These are phyloP conservation scores for Oidiodendron maius DNA, from an alignment of 495 filamentous ascomycete species.

Conservation along the genomic window DNA sequence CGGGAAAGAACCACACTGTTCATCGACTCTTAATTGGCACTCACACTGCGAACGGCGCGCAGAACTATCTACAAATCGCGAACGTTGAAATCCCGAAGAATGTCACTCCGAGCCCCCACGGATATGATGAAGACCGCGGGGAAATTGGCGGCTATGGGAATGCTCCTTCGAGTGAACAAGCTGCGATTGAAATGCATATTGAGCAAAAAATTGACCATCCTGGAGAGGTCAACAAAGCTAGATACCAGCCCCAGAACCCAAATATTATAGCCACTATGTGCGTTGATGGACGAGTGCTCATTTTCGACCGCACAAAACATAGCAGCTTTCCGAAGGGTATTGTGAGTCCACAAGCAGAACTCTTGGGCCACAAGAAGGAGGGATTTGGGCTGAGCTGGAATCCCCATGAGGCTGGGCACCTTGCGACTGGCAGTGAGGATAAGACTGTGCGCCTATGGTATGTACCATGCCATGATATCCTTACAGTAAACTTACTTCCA, in stretches of 20 bases:
- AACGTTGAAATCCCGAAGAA: conserved; percentile 85
- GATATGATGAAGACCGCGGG: conserved; percentile 86
- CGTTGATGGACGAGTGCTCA: conserved; percentile 76
- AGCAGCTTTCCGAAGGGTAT: conserved; percentile 61
- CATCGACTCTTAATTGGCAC: conserved; percentile 93
- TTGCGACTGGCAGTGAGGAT: conserved; percentile 88
- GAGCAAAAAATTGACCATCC: conserved; percentile 95
- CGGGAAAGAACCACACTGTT: conserved; percentile 79
- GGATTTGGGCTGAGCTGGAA: conserved; percentile 96
- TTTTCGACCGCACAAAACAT: conserved; percentile 96
- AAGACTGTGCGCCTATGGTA: conserved; percentile 87
- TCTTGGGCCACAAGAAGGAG: conserved; percentile 80
- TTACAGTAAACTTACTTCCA: conserved; percentile 1
- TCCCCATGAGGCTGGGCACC: conserved; percentile 71
- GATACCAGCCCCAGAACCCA: conserved; percentile 96
- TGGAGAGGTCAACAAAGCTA: conserved; percentile 95
- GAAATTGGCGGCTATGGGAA: conserved; percentile 88
- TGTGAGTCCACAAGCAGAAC: conserved; percentile 75
- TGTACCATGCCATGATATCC: conserved; percentile 15
- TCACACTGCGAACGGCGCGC: conserved; percentile 80
- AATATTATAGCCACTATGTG: conserved; percentile 95
- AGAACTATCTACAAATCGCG: conserved; percentile 93
- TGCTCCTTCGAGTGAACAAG: conserved; percentile 40
- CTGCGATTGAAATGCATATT: conserved; percentile 75
- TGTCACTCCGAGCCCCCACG: conserved; percentile 59